These are phyloP conservation scores for Penicillium sp. DNA, from an alignment of 2,329 filamentous ascomycete species.

Conservation along the genomic window DNA sequence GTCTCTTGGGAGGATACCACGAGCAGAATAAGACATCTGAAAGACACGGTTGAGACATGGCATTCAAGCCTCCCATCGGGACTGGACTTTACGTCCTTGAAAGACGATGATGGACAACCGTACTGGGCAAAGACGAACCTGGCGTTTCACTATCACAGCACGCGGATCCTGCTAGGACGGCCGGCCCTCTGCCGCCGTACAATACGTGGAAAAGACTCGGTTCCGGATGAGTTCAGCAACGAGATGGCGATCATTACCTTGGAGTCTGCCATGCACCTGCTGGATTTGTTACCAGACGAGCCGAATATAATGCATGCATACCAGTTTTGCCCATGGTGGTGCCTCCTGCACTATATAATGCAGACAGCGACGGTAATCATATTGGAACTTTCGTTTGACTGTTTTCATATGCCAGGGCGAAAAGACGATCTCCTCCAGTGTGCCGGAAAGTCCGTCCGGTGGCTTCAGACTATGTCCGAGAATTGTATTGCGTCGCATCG, in stretches of 20 bases:
- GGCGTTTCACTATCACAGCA: slow-evolving; percentile 38
- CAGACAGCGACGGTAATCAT: slow-evolving; percentile 39
- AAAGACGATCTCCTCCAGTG: slow-evolving; percentile 28
- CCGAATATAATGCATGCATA: slow-evolving; percentile 33
- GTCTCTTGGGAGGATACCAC: slow-evolving; percentile 2
- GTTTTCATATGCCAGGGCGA: slow-evolving; percentile 35
- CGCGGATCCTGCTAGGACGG: slow-evolving; percentile 36
- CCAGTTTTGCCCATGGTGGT: slow-evolving; percentile 40
- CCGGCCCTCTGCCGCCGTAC: slow-evolving; percentile 38
- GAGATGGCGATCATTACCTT: slow-evolving; percentile 19
- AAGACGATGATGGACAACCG: background rate
- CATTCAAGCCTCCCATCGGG: slow-evolving; percentile 1
- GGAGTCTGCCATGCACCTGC: slow-evolving; percentile 33
- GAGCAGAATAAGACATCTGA: background rate
- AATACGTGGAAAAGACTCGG: slow-evolving; percentile 11
- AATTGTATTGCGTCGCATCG: slow-evolving; percentile 29
- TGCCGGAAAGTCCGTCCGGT: slow-evolving; percentile 37
- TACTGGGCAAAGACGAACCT: slow-evolving; percentile 26
- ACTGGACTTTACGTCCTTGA: slow-evolving; percentile 5
- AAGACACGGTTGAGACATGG: slow-evolving; percentile 8
- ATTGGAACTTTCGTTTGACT: slow-evolving; percentile 36
- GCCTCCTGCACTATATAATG: slow-evolving; percentile 41
- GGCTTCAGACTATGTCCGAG: slow-evolving; percentile 34
- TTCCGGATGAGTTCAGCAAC: slow-evolving; percentile 27
- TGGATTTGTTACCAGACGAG: slow-evolving; percentile 37